phyloP scores from a whole-genome alignment of 2,329 filamentous ascomycete species.

The Xylariaceae sp. region DNA sequence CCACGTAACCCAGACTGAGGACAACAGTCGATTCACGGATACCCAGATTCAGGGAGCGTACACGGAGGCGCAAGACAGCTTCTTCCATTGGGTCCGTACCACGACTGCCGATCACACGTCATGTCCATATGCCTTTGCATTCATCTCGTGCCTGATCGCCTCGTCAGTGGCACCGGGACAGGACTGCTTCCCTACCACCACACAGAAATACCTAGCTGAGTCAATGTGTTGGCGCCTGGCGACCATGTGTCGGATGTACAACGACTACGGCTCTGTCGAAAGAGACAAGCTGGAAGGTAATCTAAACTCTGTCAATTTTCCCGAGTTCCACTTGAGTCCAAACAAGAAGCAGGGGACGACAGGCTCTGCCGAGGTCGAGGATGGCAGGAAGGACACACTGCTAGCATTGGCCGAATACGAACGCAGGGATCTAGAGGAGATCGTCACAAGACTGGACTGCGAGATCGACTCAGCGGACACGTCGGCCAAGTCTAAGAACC shows the following conservation, averaged over 20 bases:
- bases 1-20: neutral
- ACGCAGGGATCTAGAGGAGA: no score
- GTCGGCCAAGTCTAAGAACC: neutral
- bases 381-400: no score
- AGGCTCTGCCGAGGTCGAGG: no score
- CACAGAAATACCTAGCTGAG: neutral
- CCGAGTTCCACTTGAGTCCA: neutral
- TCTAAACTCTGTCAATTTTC: slow-evolving; percentile 1
- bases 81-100: neutral
- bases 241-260: slow-evolving; percentile 3
- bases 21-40: neutral
- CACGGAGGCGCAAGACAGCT: neutral
- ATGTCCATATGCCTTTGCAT: neutral
- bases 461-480: neutral
- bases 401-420: no score
- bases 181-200: neutral
- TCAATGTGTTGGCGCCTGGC: neutral
- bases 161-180: neutral
- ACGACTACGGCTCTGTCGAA: slow-evolving; percentile 1
- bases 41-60: no score
- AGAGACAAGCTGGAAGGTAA: neutral
- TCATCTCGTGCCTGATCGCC: slow-evolving; percentile 1
- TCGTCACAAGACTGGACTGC: no score
- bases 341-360: no score
- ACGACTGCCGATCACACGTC: neutral